A percentile compares a stretch with the other conserved stretches of the same genome.
Evolutionary conservation across 495 filamentous ascomycete genomes (phyloP).

Genomic region (Patellaria atrata): DNA sequence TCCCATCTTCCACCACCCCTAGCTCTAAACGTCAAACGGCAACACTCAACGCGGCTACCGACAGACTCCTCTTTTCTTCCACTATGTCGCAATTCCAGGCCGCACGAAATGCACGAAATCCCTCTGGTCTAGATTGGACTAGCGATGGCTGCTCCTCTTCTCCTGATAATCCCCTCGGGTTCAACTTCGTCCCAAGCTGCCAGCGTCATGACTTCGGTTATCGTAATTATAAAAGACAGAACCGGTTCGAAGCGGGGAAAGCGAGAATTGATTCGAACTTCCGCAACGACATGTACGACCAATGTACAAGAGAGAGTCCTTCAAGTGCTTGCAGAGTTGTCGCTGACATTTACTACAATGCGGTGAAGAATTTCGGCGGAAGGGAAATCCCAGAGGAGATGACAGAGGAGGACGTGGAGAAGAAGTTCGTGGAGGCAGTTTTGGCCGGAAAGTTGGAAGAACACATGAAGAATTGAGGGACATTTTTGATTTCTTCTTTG

Average conservation of each 20-base stretch:
- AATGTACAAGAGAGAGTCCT: constrained; percentile 13
- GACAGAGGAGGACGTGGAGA: too few species aligned
- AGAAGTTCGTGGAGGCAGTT: too few species aligned
- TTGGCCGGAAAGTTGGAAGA: too few species aligned
- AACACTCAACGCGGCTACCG: constrained; percentile 17
- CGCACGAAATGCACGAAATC: constrained; percentile 21
- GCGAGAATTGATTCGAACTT: constrained; percentile 32
- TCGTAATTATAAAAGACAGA: constrained; percentile 30
- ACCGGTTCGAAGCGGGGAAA: constrained; percentile 25
- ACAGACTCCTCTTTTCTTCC: constrained; percentile 26
- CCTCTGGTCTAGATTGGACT: constrained; percentile 28
- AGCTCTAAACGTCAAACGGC: constrained; percentile 3
- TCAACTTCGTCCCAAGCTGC: constrained; percentile 30
- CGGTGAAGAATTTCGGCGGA: constrained; percentile 31
- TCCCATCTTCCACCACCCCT: constrained; percentile 16
- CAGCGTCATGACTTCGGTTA: constrained; percentile 38
- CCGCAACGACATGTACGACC: constrained; percentile 25
- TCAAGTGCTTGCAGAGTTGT: constrained; percentile 22
- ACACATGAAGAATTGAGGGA: too few species aligned
- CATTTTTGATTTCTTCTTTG: too few species aligned
- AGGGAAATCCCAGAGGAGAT: too few species aligned
- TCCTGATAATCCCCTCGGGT: constrained; percentile 33
- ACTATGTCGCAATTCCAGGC: constrained; percentile 23
- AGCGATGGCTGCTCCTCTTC: constrained; percentile 31
- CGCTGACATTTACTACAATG: constrained; percentile 33